phyloP scores from a whole-genome alignment of 768 basidiomycete species.

The Hygrophoropsis aurantiaca region DNA sequence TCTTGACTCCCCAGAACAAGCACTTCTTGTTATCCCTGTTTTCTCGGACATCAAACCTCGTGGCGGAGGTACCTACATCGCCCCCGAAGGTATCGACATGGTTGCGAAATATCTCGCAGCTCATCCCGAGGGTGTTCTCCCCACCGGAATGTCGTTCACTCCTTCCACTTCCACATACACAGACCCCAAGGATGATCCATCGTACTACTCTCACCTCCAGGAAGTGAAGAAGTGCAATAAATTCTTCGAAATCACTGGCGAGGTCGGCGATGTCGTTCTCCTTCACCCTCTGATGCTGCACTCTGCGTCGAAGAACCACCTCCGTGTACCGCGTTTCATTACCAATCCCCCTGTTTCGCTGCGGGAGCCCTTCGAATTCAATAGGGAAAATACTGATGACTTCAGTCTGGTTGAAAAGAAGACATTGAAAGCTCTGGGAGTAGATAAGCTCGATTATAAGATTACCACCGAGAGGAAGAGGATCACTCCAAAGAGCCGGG shows the following conservation, averaged over 20 bases:
- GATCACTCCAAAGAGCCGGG: constrained; percentile 48
- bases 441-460: constrained; percentile 44
- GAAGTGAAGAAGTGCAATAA: constrained; percentile 36
- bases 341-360: constrained; percentile 63
- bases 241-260: constrained; percentile 58
- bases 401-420: constrained; percentile 61
- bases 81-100: constrained; percentile 51
- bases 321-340: constrained; percentile 55
- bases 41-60: constrained; percentile 54
- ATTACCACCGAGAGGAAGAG: constrained; percentile 46
- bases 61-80: constrained; percentile 62
- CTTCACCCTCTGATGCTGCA: constrained; percentile 68
- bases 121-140: constrained; percentile 53
- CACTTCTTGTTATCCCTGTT: constrained; percentile 61
- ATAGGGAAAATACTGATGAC: constrained; percentile 42
- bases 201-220: constrained; percentile 44
- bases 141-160: constrained; percentile 43
- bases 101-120: constrained; percentile 50
- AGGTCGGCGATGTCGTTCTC: constrained; percentile 62
- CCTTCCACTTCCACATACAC: constrained; percentile 41
- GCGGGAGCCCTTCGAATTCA: constrained; percentile 53
- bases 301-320: constrained; percentile 57
- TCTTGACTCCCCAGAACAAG: constrained; percentile 68
- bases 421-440: constrained; percentile 54
- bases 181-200: constrained; percentile 39